Evolutionary conservation across 768 basidiomycete species (phyloP), one percentile per base, ranked within the genome.

Genomic region (Amanita rimosa): DNA sequence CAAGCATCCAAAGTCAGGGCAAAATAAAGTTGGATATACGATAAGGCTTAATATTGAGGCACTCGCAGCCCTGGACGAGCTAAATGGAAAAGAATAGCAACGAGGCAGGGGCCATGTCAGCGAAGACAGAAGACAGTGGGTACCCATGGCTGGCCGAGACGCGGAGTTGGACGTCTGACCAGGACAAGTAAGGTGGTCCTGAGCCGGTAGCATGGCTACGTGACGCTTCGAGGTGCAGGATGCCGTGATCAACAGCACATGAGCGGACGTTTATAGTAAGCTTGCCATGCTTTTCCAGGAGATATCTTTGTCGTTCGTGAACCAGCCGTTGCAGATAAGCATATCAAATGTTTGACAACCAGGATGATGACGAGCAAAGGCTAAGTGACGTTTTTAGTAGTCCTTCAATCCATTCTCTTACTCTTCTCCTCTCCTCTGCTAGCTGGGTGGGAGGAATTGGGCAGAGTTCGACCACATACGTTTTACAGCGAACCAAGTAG

Each of bases 221-320:
- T 43, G 27, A 43, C 8, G 26, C 10, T n/a, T 41, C 24, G 40
- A 26, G 24, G 24, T 14, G 40, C n/a, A 41, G 55, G 63, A 49
- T 50, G 49, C 37, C 47, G 57, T 36, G 58, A 40, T 19, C 39
- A 13, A 40, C 22, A 22, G 11, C 39, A 40, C 39, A 39, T 13
- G 38, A 17, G n/a, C 19, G 4, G 22, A 21, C 4, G 24, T 41
- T 41, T 41, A 41, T 38, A 38, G 37, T 11, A 36, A 17, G 27
- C 10, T 11, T 29, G 29, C n/a, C n/a, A n/a, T n/a, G n/a, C 29
- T 10, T 29, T 10, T 2, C 29, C 4, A 29, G 29, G 29, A 29
- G 29, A 29, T 29, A 29, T 29, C 27, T 27, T 27, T 27, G 5
- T 24, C 7, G 7, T 26, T 27, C 29, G 29, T 29, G 29, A 11